These are phyloP conservation scores for Drosera spatulata DNA, from an alignment of 179 eudicot genomes.

Conservation along the genomic window DNA sequence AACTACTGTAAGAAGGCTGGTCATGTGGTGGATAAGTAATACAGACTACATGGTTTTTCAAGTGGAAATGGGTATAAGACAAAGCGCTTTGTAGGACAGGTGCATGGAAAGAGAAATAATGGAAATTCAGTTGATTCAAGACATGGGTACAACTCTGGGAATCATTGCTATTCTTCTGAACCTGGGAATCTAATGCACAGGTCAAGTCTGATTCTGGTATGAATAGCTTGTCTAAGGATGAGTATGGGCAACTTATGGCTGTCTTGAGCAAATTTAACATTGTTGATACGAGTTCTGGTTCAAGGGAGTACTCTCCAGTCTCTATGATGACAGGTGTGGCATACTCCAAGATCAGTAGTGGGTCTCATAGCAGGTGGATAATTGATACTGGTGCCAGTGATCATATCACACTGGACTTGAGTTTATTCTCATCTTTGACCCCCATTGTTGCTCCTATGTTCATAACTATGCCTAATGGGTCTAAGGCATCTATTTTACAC, in stretches of 20 bases:
- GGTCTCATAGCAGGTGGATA: background rate
- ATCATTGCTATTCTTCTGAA: no score
- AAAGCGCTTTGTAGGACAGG: background rate
- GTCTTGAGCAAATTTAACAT: background rate
- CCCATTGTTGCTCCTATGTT: background rate
- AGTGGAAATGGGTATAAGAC: background rate
- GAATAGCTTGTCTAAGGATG: background rate
- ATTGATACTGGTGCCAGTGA: slow-evolving; percentile 4
- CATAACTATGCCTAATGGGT: slow-evolving; percentile 1
- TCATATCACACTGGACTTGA: background rate
- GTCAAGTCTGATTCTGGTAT: background rate
- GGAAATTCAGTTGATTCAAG: background rate
- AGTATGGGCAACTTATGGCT: background rate
- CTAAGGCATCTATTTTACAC: background rate
- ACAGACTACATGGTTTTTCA: background rate
- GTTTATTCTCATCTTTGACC: background rate
- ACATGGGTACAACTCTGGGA: background rate
- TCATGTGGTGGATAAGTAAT: no score
- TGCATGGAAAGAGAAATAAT: background rate
- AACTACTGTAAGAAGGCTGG: no score
- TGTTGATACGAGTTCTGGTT: background rate
- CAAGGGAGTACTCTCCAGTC: background rate
- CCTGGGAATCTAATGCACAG: background rate
- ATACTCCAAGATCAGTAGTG: background rate
- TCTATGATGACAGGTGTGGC: background rate